phyloP scores from a whole-genome alignment of 306 rosid species.

The Cyamopsis tetragonoloba region DNA sequence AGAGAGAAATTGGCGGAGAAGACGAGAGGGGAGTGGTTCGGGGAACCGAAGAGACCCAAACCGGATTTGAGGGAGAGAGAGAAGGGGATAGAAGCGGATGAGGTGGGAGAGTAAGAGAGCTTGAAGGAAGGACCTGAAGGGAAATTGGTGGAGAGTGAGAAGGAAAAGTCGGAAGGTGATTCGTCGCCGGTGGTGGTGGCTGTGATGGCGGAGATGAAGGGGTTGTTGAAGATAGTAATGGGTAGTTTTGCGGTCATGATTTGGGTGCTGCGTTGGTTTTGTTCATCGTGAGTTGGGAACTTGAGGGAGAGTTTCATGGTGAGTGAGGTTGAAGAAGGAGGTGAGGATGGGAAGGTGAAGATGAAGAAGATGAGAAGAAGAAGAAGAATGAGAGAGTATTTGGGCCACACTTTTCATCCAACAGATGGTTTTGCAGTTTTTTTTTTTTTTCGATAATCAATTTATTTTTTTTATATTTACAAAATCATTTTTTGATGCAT shows the following conservation, averaged over 20 bases:
- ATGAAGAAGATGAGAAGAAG: neutral
- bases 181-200: conserved; percentile 39
- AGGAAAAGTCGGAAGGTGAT: conserved; percentile 49
- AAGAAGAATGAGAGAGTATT: too few relatives aligned
- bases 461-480: too few relatives aligned
- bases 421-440: too few relatives aligned
- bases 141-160: conserved; percentile 65
- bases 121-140: conserved; percentile 50
- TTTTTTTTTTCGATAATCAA: too few relatives aligned
- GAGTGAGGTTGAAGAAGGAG: neutral
- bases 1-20: conserved; percentile 62
- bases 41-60: conserved; percentile 72
- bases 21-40: conserved; percentile 64
- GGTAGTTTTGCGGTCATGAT: conserved; percentile 69
- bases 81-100: conserved; percentile 38
- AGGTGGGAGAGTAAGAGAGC: conserved; percentile 54
- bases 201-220: conserved; percentile 51
- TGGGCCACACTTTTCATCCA: too few relatives aligned
- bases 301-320: conserved; percentile 69
- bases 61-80: conserved; percentile 85
- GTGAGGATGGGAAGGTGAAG: neutral
- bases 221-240: conserved; percentile 51
- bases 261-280: conserved; percentile 16
- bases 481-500: too few relatives aligned
- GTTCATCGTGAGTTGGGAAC: conserved; percentile 43